Percentiles rank a stretch among this genome's conserved stretches.
These are phyloP conservation scores for Panaeolus cyanescens DNA, from an alignment of 768 basidiomycete genomes.

Conservation along the genomic window DNA sequence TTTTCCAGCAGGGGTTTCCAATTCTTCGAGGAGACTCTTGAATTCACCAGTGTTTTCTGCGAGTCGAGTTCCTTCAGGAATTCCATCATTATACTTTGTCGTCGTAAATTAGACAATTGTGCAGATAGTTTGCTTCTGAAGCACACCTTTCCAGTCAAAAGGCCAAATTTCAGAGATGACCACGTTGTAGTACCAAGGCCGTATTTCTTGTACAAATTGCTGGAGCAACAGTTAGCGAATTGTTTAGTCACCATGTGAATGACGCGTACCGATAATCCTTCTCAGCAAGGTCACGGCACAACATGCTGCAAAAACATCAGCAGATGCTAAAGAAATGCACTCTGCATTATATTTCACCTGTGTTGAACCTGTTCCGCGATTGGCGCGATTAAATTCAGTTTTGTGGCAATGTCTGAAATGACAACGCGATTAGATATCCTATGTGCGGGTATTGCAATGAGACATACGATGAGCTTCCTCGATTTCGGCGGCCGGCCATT, in stretches of 20 bases:
- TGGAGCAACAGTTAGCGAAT: conserved; percentile 41
- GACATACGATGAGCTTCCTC: conserved; percentile 55
- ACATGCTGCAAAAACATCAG: conserved; percentile 47
- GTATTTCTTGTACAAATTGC: conserved; percentile 67
- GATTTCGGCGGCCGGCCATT: conserved; percentile 68
- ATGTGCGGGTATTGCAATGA: too few species aligned
- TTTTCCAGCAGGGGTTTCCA: conserved; percentile 59
- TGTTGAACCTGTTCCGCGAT: conserved; percentile 78
- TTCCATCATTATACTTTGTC: conserved; percentile 69
- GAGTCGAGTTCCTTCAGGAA: conserved; percentile 74
- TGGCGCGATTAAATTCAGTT: conserved; percentile 66
- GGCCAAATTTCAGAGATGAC: conserved; percentile 68
- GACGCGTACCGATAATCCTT: conserved; percentile 64
- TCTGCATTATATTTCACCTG: conserved; percentile 36
- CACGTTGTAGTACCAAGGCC: conserved; percentile 72
- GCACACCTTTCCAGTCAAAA: conserved; percentile 74
- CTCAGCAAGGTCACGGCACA: conserved; percentile 77
- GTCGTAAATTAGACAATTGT: background rate
- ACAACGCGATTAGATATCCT: too few species aligned
- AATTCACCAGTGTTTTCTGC: conserved; percentile 54
- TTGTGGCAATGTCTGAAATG: conserved; percentile 61
- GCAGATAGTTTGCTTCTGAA: background rate
- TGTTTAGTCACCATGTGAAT: background rate
- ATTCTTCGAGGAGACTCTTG: conserved; percentile 51
- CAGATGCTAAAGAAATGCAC: conserved; percentile 10